A percentile compares a stretch with the other conserved stretches of the same genome.
These are phyloP conservation scores for Ramularia endophylla DNA, from an alignment of 2,329 filamentous ascomycete species.

Conservation along the genomic window DNA sequence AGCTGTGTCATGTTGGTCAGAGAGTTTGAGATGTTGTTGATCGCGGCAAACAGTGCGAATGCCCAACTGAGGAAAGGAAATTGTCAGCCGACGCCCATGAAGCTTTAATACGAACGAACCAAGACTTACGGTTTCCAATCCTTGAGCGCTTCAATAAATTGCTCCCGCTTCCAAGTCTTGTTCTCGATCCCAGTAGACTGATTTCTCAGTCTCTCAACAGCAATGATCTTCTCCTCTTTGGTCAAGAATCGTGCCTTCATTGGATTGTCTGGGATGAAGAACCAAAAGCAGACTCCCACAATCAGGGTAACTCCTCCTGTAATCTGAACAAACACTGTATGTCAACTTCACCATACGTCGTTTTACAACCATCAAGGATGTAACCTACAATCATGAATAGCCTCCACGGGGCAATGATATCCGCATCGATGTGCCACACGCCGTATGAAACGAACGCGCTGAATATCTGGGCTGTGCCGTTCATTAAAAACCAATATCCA, in stretches of 20 bases:
- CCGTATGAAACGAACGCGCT: slow-evolving; percentile 9
- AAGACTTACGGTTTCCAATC: slow-evolving; percentile 42
- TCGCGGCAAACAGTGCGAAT: slow-evolving; percentile 10
- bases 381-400: slow-evolving; percentile 54
- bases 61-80: too few relatives aligned
- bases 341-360: too few relatives aligned
- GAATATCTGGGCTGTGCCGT: slow-evolving; percentile 10
- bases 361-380: too few relatives aligned
- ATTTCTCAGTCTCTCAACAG: slow-evolving; percentile 37
- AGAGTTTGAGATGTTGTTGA: slow-evolving; percentile 11
- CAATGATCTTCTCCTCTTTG: slow-evolving; percentile 17
- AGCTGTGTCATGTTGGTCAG: slow-evolving; percentile 11
- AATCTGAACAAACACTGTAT: too few relatives aligned
- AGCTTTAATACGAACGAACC: slow-evolving; percentile 11
- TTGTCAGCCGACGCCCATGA: too few relatives aligned
- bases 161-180: slow-evolving; percentile 42
- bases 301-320: slow-evolving; percentile 38
- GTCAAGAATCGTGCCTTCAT: slow-evolving; percentile 29
- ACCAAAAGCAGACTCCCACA: slow-evolving; percentile 33
- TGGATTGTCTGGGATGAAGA: slow-evolving; percentile 32
- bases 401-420: slow-evolving; percentile 41
- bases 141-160: slow-evolving; percentile 41
- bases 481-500: slow-evolving; percentile 13
- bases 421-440: slow-evolving; percentile 59
- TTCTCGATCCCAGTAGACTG: slow-evolving; percentile 47